Base-by-base conservation (phyloP, 2,329 filamentous ascomycete species). In the Colletotrichum sp. region DNA sequence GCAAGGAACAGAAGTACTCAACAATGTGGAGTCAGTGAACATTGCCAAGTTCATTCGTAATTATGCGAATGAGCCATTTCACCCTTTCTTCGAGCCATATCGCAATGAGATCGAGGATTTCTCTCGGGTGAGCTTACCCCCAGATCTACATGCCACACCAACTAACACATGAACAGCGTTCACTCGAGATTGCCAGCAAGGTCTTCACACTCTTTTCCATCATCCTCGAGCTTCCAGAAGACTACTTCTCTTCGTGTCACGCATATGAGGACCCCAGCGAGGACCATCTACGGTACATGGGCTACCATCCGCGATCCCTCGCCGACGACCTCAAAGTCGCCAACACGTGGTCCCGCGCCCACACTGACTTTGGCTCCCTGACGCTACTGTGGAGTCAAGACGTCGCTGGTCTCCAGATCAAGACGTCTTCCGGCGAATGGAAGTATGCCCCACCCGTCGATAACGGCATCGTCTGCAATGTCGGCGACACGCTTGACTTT, bases 281-380 rank as follows among this genome's bases (percentile, higher is more conserved):
- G 64, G 86, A 89, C 72, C 88, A 90, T 75, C 83, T 90, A 15
- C 86, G 89, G 9, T 90, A 89, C 79, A 90, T 90, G 88, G 83
- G 86, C 62, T 90, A 90, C 76, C 83, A 85, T 33, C 82, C 85
- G 0, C 84, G 88, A 9, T 81, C 82, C 0, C 76, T 81, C 18
- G 83, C 84, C 8, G 83, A 86, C 29, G 87, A 85, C 78, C 74
- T 69, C n/a, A 72, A 64, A 34, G 76, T 78, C 18, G 70, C 76
- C 27, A 77, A 79, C 43, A 79, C 73, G 3, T 81, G 78, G 78
- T 77, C 78, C 2, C 76, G 79, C 8, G 80, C 78, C 0, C 88
- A 90, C 77, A 89, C 88, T 1, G 88, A 90, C 76, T 82, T 90
- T 15, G 88, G 88, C 1, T 86, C 84, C 0, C 80, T 90, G 8